These are phyloP conservation scores for Pelagomonas calceolata DNA, from an alignment of 108 stramenopile species.

Conservation along the genomic window DNA sequence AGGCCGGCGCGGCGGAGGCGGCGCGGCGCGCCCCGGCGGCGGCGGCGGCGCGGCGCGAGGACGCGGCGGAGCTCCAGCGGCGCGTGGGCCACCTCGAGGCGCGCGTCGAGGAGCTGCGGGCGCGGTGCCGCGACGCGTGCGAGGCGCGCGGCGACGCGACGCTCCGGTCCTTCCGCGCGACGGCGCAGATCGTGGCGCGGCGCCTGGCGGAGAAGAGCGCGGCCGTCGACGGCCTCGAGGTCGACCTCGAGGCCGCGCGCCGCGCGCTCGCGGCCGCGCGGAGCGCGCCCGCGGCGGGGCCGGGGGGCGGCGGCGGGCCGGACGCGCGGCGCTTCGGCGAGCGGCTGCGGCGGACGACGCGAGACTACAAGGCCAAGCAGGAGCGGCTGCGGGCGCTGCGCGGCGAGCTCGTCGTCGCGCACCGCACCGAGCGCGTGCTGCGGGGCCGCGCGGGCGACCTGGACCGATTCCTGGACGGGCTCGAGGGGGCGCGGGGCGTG, in stretches of 20 bases:
- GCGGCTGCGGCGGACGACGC: no score
- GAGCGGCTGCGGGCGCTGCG: no score
- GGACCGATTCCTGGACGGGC: conserved; percentile 41
- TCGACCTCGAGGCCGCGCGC: neutral
- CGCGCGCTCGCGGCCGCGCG: conserved; percentile 26
- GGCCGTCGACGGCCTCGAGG: conserved; percentile 29
- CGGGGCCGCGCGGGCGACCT: conserved; percentile 37
- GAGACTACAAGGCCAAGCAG: no score
- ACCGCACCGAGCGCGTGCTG: no score
- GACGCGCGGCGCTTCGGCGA: no score
- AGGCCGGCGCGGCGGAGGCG: conserved; percentile 26
- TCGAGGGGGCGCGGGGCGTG: conserved; percentile 59
- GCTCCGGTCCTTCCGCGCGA: conserved; percentile 26
- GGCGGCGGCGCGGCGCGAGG: no score
- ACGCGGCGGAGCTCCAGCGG: no score
- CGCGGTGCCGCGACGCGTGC: conserved; percentile 28
- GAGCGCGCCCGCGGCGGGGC: no score
- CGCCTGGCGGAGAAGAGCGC: conserved; percentile 29
- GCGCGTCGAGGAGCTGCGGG: conserved; percentile 16
- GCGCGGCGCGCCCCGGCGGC: conserved; percentile 21
- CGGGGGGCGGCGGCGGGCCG: no score
- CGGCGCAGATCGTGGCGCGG: conserved; percentile 29
- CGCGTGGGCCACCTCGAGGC: conserved; percentile 26
- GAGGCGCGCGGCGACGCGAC: conserved; percentile 20
- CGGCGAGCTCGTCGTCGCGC: no score